These are phyloP conservation scores for Hortiboletus campestris DNA, from an alignment of 768 basidiomycete genomes.

Conservation along the genomic window DNA sequence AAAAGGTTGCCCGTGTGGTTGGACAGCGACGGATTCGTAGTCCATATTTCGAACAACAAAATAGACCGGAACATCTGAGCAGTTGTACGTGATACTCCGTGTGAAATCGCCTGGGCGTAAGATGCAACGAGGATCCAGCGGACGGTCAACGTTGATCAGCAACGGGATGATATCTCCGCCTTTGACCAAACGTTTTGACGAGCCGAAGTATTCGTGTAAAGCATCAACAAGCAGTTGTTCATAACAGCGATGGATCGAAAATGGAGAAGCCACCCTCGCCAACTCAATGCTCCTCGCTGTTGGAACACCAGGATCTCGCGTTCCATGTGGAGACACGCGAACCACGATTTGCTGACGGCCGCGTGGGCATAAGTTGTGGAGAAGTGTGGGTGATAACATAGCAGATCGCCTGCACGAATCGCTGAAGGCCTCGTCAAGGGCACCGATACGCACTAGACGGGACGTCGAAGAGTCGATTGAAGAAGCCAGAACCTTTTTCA, in stretches of 20 bases:
- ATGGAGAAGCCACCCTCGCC: slow-evolving; percentile 76
- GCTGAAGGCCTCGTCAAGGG: slow-evolving; percentile 43
- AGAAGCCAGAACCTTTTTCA: slow-evolving; percentile 49
- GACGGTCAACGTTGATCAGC: slow-evolving; percentile 52
- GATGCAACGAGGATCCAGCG: slow-evolving; percentile 18
- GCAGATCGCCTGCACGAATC: slow-evolving; percentile 37
- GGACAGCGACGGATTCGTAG: slow-evolving; percentile 48
- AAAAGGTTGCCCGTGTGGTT: slow-evolving; percentile 46
- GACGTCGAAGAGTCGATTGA: slow-evolving; percentile 33
- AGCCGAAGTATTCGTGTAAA: slow-evolving; percentile 62
- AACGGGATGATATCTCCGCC: slow-evolving; percentile 73
- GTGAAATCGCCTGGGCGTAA: slow-evolving; percentile 7
- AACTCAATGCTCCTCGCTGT: slow-evolving; percentile 68
- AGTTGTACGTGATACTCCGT: background rate
- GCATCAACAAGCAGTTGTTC: slow-evolving; percentile 60
- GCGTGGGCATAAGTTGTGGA: slow-evolving; percentile 48
- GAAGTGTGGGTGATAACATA: slow-evolving; percentile 44
- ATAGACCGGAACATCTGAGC: slow-evolving; percentile 53
- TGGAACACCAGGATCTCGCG: slow-evolving; percentile 58
- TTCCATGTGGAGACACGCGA: slow-evolving; percentile 59
- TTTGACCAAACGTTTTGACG: slow-evolving; percentile 56
- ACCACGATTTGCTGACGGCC: slow-evolving; percentile 35
- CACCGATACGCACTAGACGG: slow-evolving; percentile 59
- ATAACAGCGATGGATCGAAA: slow-evolving; percentile 61
- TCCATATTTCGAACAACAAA: slow-evolving; percentile 81